phyloP scores from a whole-genome alignment of 257 asterid species.

The Penstemon barbatus region DNA sequence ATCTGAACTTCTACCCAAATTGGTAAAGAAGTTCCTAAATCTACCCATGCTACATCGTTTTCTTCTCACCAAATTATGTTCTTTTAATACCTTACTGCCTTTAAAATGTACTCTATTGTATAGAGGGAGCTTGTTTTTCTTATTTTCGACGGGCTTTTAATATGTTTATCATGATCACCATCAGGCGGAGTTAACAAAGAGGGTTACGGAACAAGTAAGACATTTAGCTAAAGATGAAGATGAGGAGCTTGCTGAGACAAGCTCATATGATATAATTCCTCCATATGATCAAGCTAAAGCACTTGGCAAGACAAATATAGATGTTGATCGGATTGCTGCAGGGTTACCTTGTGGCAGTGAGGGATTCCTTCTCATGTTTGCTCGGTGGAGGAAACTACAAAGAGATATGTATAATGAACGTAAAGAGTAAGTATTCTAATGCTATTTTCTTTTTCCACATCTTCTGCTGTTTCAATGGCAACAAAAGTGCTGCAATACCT shows the following conservation, averaged over 20 bases:
- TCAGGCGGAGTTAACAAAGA: conserved; percentile 80
- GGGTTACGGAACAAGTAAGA: conserved; percentile 92
- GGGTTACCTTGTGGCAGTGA: conserved; percentile 99
- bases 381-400: conserved; percentile 97
- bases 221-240: conserved; percentile 85
- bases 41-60: conserved; percentile 5
- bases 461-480: conserved; percentile 6
- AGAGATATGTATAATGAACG: conserved; percentile 91
- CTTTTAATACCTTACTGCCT: conserved; percentile 3
- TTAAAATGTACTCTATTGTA: neutral
- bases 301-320: conserved; percentile 96
- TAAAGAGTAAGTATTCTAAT: conserved; percentile 57
- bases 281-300: conserved; percentile 99
- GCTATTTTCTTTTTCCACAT: neutral
- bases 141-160: conserved; percentile 8
- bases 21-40: conserved; percentile 47
- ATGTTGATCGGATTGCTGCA: conserved; percentile 94
- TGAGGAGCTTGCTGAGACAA: conserved; percentile 75
- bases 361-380: conserved; percentile 97
- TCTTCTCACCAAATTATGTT: conserved; percentile 3
- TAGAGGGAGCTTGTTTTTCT: conserved; percentile 1
- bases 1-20: conserved; percentile 64
- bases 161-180: conserved; percentile 16
- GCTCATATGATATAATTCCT: conserved; percentile 71
- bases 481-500: neutral